Base-by-base conservation (phyloP, 345 rosid species). In the Euclidium syriacum region DNA sequence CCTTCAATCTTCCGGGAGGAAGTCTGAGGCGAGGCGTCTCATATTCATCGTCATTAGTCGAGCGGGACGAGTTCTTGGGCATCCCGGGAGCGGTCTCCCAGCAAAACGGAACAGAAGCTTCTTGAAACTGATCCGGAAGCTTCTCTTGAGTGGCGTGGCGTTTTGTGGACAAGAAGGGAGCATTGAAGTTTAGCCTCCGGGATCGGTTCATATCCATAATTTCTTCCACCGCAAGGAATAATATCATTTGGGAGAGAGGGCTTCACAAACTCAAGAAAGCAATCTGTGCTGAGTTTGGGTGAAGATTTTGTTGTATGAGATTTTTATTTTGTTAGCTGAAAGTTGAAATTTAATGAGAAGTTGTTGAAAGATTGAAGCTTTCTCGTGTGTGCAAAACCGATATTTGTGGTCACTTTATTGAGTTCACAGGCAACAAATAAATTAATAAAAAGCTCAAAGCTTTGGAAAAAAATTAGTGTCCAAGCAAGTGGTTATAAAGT, bases 51-150 rank as follows among this genome's bases (percentile, higher is more conserved):
- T 68, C 76, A 19, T 46, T 18, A 38, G 46, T 69, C 30, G 52
- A 57, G 25, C 14, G 49, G 50, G 71, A 57, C 5, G 11, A 17
- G 39, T 74, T 64, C 64, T 82, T 87, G 34, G 95, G 98, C 80
- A 68, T 76, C 2, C 96, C 98, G 0, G 98, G 95, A 70, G 82
- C 74, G 11, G 78, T 79, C 70, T 92, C 98, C 96, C 98, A 89
- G 20, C 84, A 83, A 61, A 92, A 89, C 0, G 96, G 98, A 46
- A 92, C 77, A 41, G 72, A 60, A 35, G 72, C 73, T 67, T 68
- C 73, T 0, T 33, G 68, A 25, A 27, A 36, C 36, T 52, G 68
- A 33, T 58, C 77, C 1, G 57, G 52, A 7, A 68, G 23, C 26
- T 52, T 77, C 63, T 62, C 73, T 29, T 71, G 75, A 17, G 12